Evolutionary conservation across 2,329 filamentous ascomycete genomes (phyloP), one percentile per base, ranked within the genome.

Genomic region (Xylariaceae sp.): DNA sequence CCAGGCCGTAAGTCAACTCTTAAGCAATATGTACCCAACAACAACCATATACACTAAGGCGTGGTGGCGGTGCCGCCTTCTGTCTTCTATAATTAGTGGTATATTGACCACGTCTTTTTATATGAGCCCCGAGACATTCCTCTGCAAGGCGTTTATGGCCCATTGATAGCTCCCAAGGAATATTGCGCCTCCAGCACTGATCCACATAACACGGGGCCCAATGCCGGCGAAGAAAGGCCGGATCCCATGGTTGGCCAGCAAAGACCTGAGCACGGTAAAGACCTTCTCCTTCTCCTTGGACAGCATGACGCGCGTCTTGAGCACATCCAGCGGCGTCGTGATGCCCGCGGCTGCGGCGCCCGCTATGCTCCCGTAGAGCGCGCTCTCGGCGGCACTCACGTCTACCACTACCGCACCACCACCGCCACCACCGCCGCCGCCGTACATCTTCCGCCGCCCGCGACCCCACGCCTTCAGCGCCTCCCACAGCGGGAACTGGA

Each of bases 401-500:
- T 81, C 76, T 62, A 51, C 23, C 50, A 1, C 57, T 64, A 2
- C 32, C 5, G 69, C 65, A 16, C 61, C 64, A 2, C 48, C 58
- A 2, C 60, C 58, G 1, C 57, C 57, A 20, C 40, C 49, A 0
- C 56, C 52, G 18, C 61, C 62, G 32, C 68, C 69, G 32, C 32
- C 32, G 6, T 9, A 4, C 23, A 16, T 16, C 44, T 77, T 71
- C 46, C 78, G 73, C 41, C 76, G 67, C 43, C 81, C n/a, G n/a
- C n/a, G 74, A 5, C 86, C 80, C 82, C 85, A 90, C 42, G 80
- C 79, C 81, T 97, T 98, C 81, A 98, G 84, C 3, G 83, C 86
- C 76, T 99, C 95, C 95, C 95, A 99, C 61, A 99, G 82, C 44
- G 95, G 95, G 72, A 99, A 99, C 75, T 99, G 95, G 61, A 99